Evolutionary conservation across 257 asterid species (phyloP), one percentile per base, ranked within the genome.

Genomic region (Galeopsis tetrahit): DNA sequence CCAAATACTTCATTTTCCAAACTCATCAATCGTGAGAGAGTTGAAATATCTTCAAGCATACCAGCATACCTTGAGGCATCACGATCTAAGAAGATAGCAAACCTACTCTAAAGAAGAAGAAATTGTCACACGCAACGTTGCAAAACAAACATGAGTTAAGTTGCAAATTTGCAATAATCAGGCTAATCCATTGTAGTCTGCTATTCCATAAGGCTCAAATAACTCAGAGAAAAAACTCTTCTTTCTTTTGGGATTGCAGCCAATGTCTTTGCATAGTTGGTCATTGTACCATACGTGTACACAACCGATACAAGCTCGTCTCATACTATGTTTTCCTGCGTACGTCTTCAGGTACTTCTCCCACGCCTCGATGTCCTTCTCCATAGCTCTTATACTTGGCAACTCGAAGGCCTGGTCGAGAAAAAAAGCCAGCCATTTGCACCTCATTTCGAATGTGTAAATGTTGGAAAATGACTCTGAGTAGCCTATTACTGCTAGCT

Each of bases 211-310:
- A 14, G 89, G 87, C 65, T 77, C 68, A 57, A 87, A 84, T 73
- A 84, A 39, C 17, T 89, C 90, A 0, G 68, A 32, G 62, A 85
- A 61, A 60, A 87, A 71, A 0, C 89, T 86, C 34, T 79, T 82
- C 79, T 87, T 89, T 63, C 96, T 76, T 64, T 79, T 85, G 2
- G 87, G 85, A 52, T 81, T 84, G 43, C 81, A 75, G 0, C 89
- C 87, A 17, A 82, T 75, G 42, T 89, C 94, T 56, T 53, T 82
- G 83, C 92, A 87, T 14, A 89, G 72, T 21, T 76, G 87, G 77
- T 89, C 96, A 42, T 84, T 80, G 66, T 81, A 80, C 89, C 96
- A 89, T 0, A 81, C 74, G 0, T 79, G 82, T 4, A 78, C 36
- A 3, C 76, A 85, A 2, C 71, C 85, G n/a, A 87, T 17, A 33